Conservation (phyloP, 106 monocot species). For the Dioscorea dumetorum region DNA sequence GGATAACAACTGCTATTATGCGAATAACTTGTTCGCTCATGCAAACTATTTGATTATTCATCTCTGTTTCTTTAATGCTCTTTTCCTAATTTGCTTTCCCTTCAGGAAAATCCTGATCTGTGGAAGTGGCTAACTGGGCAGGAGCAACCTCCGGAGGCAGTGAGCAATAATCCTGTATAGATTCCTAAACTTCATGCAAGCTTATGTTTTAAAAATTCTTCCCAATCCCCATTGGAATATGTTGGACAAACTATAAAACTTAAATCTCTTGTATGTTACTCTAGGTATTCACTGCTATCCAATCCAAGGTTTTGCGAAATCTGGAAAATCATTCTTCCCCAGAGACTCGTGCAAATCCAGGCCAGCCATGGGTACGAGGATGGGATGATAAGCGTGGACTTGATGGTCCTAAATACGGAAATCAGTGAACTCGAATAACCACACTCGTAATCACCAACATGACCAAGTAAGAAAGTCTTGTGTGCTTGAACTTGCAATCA, state of each 20-base stretch:
- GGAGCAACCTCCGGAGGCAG: slow-evolving; percentile 80
- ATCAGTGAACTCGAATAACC: slow-evolving; percentile 45
- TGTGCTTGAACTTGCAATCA: no score
- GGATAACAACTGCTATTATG: no score
- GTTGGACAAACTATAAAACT: neutral
- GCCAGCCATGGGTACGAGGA: slow-evolving; percentile 94
- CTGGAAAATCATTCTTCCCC: slow-evolving; percentile 53
- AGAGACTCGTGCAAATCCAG: slow-evolving; percentile 62
- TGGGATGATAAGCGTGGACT: slow-evolving; percentile 83
- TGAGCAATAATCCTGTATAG: slow-evolving; percentile 68
- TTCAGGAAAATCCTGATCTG: slow-evolving; percentile 95
- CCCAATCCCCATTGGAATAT: no score
- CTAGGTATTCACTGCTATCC: slow-evolving; percentile 76
- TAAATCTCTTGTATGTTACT: neutral
- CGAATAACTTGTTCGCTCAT: no score
- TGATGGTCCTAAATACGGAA: slow-evolving; percentile 71
- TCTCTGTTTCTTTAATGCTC: no score
- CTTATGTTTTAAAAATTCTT: no score
- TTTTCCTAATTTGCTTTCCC: no score
- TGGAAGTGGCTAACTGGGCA: slow-evolving; percentile 98
- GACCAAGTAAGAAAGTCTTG: no score
- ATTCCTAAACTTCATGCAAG: neutral
- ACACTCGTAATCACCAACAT: no score
- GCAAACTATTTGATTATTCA: no score
- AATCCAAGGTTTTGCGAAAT: slow-evolving; percentile 57